These are phyloP conservation scores for Plasmodium relictum DNA, from an alignment of 169 alveolate species.

Conservation along the genomic window DNA sequence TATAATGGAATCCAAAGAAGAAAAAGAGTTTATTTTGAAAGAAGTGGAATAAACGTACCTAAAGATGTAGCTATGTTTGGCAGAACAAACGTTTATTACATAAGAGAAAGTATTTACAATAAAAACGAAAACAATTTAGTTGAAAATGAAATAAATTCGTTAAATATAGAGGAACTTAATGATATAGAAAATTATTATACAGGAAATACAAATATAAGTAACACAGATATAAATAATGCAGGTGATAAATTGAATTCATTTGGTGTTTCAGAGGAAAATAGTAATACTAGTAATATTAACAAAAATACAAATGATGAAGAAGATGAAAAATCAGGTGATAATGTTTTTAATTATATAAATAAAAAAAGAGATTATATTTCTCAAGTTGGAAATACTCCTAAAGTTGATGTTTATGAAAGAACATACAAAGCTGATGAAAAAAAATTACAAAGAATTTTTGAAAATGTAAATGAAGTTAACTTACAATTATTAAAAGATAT, in stretches of 20 bases:
- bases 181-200: neutral
- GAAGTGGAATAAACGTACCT: constrained; percentile 70
- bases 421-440: constrained; percentile 42
- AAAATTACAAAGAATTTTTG: constrained; percentile 24
- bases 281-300: neutral
- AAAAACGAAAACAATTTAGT: constrained; percentile 44
- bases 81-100: constrained; percentile 48
- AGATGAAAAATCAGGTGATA: neutral
- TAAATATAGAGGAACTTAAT: constrained; percentile 40
- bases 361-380: constrained; percentile 29
- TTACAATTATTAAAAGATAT: constrained; percentile 49
- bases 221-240: neutral
- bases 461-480: constrained; percentile 75
- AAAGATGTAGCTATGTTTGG: constrained; percentile 77
- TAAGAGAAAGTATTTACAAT: constrained; percentile 62
- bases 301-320: neutral
- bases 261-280: neutral
- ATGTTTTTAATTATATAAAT: constrained; percentile 35
- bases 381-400: constrained; percentile 49
- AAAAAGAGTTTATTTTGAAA: constrained; percentile 47
- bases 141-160: constrained; percentile 41
- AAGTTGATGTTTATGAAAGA: constrained; percentile 49
- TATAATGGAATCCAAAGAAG: neutral
- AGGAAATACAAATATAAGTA: neutral
- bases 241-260: neutral